Evolutionary conservation across 192 early-diverging fungal genomes (phyloP), one percentile per base, ranked within the genome.

Genomic region (Piromyces finnis): DNA sequence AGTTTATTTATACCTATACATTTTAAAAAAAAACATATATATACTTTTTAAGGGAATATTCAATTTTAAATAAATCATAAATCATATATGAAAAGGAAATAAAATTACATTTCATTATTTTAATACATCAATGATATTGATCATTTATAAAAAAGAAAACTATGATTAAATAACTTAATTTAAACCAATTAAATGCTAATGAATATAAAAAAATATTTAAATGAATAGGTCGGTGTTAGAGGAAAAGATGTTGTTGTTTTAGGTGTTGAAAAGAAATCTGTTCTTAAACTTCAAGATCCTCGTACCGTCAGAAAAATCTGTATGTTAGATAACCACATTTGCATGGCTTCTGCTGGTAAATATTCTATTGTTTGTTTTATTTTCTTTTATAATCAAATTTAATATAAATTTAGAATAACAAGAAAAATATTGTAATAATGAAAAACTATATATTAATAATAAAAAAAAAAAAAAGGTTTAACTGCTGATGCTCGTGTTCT

Each of bases 221-320:
- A 26, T 30, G 79, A 81, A 12, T 87, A 98, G 96, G 97, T 99
- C 79, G 96, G 97, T 81, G 95, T 99, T 28, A 92, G 96, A 51
- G 95, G 96, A 79, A 89, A 93, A 81, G 91, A 95, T 84, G 87
- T 92, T 51, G 96, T 97, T 18, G 94, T 99, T 79, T 85, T 99
- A 30, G 97, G 94, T 77, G 95, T 97, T n/a, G 97, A 98, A 84
- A 95, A 95, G 89, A 97, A 97, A 86, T 91, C 96, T 2, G 95
- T 91, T 29, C 86, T 94, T 79, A 98, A 99, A 86, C 92, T 99
- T 77, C 97, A 99, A 87, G 97, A 99, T 85, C 92, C 96, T 78
- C 91, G 97, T 79, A 98, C 96, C 79, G 93, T 99, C 79, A 91
- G 94, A 81, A 99, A 99, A 88, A 95, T 98, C 88, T 92, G 93